Base-by-base conservation (phyloP, 2,329 filamentous ascomycete genomes). In the Beauveria sp. region DNA sequence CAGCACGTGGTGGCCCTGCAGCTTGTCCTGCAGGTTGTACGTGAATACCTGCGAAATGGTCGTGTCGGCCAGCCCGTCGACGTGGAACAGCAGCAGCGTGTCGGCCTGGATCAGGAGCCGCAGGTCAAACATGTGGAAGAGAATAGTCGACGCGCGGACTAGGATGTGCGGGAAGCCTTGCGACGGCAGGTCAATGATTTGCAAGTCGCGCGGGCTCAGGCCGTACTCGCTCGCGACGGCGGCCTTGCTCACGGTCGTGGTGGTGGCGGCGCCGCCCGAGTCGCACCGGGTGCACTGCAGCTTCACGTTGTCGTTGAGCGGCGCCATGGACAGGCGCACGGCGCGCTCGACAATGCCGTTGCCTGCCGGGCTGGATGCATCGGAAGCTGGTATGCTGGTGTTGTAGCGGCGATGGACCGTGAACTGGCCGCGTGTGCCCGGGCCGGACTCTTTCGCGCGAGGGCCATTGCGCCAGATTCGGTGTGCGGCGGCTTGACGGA, bases 61-160 rank as follows among this genome's bases (percentile, higher is more conserved):
- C n/a, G 28, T 57, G 43, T 57, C 54, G n/a, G 54, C 43, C n/a
- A 38, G 42, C n/a, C 31, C 49, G 4, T 66, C 66, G 0, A 70
- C 26, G 26, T 70, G 66, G 53, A 75, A 68, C 2, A 74, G 63
- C 8, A 73, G 65, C 1, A 70, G 67, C 31, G 67, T 67, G 59
- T 74, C 68, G 1, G 68, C 65, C 58, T 73, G 69, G 24, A 75
- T 66, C 7, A 75, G 62, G 28, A 75, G 66, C n/a, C 73, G 72
- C 31, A 75, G 62, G 53, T 70, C 69, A 62, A 75, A 74, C 26
- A 75, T 65, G 59, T 73, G 71, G 24, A 75, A 64, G 5, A 75
- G 65, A 40, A 75, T 70, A 4, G 72, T 70, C 3, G 58, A 64
- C 1, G 70, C 69, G 7, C 73, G 67, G 34, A 75, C 66, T 20